Evolutionary conservation across 106 monocot species (phyloP), one percentile per base, ranked within the genome.

Genomic region (Dendrobium chrysotoxum): DNA sequence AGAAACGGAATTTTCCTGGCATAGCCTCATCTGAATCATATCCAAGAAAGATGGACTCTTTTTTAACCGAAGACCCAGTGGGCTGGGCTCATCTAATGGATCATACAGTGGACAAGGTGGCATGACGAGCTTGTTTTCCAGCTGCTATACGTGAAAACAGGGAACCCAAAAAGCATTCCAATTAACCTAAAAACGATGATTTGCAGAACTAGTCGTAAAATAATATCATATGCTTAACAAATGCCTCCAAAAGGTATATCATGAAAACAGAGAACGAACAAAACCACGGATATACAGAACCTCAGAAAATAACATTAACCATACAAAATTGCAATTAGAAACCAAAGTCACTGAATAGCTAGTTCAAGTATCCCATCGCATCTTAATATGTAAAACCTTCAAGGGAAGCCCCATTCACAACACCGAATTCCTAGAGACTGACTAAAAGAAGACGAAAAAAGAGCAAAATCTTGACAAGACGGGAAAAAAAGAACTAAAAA

Each of bases 21-120:
- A 67, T 30, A 88, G 92, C 78, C 79, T 92, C 87, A 85, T 89
- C 75, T 95, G 92, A 82, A 95, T 91, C 86, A 92, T 82, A 74
- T 95, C 92, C 54, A 92, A 75, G 47, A 95, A 83, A 64, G 92
- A 95, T 13, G 90, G 91, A 23, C 95, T 95, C 75, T 95, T 95
- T 42, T 85, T 90, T 67, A 95, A 79, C 6, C 89, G 77, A 21
- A 95, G 55, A 50, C 95, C 92, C 18, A 95, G 74, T n/a, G 92
- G 91, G 25, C 95, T 91, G 50, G 87, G 87, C 53, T 89, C 90
- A 67, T 89, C 82, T 18, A 91, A 87, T 12, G 82, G 79, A 81
- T 86, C 87, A 55, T 86, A 86, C 0, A 76, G 50, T 70, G 72
- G 40, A 73, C 80, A 46, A 28, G 85, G 84, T n/a, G 79, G 61